These are phyloP conservation scores for Candida palmyrensis DNA, from an alignment of 805 yeast species.

Conservation along the genomic window DNA sequence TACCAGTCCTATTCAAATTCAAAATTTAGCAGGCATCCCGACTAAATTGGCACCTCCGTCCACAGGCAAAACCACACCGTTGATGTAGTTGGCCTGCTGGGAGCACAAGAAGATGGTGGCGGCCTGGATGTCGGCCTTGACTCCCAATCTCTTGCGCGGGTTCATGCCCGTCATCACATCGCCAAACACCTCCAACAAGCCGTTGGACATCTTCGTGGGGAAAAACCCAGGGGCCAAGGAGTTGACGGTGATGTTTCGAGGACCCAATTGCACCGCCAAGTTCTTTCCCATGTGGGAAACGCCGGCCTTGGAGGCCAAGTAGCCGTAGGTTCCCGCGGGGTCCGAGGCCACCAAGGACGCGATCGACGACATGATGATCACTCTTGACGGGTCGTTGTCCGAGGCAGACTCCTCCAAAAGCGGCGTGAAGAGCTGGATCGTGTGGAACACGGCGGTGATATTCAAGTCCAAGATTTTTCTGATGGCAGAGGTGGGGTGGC, in stretches of 20 bases:
- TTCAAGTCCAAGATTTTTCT: slow-evolving; percentile 61
- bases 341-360: slow-evolving; percentile 45
- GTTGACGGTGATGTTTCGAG: slow-evolving; percentile 62
- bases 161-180: slow-evolving; percentile 43
- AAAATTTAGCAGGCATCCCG: slow-evolving; percentile 14
- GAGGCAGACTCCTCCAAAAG: slow-evolving; percentile 49
- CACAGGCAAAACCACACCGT: slow-evolving; percentile 62
- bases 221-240: slow-evolving; percentile 73
- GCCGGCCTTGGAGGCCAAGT: slow-evolving; percentile 71
- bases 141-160: slow-evolving; percentile 63
- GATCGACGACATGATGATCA: slow-evolving; percentile 62
- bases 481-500: slow-evolving; percentile 57
- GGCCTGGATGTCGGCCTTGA: slow-evolving; percentile 52
- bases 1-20: too few species aligned
- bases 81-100: slow-evolving; percentile 54
- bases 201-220: slow-evolving; percentile 71
- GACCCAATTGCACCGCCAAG: slow-evolving; percentile 63
- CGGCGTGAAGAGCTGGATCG: slow-evolving; percentile 61
- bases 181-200: slow-evolving; percentile 49
- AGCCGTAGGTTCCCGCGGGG: slow-evolving; percentile 59
- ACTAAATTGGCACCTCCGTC: slow-evolving; percentile 63
- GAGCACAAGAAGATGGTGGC: slow-evolving; percentile 50
- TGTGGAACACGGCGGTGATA: slow-evolving; percentile 61
- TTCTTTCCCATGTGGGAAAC: slow-evolving; percentile 61
- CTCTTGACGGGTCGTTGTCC: slow-evolving; percentile 55